phyloP scores from a whole-genome alignment of 129 eudicot genomes.

The Lactuca saligna region DNA sequence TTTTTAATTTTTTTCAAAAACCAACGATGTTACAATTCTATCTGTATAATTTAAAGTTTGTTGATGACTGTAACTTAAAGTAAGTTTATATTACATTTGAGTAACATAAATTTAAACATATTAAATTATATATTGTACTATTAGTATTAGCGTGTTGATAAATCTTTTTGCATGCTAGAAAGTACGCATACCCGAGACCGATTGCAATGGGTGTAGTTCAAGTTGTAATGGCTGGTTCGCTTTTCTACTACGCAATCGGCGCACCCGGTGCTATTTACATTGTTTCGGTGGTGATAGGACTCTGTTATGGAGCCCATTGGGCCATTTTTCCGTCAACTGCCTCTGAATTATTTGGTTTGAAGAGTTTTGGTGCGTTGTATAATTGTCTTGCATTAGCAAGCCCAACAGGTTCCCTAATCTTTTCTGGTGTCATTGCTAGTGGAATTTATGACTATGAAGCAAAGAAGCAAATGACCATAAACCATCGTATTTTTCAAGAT shows the following conservation, averaged over 20 bases:
- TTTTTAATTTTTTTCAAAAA: no score
- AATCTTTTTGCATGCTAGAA: constrained; percentile 30
- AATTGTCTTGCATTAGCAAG: constrained; percentile 56
- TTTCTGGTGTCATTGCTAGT: constrained; percentile 71
- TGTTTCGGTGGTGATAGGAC: constrained; percentile 53
- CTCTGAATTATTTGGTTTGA: constrained; percentile 68
- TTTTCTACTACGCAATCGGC: constrained; percentile 53
- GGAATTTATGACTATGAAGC: constrained; percentile 72
- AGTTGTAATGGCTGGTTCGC: constrained; percentile 54
- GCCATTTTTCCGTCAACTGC: constrained; percentile 77
- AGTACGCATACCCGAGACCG: constrained; percentile 70
- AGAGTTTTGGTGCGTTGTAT: constrained; percentile 63
- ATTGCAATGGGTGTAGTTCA: constrained; percentile 67
- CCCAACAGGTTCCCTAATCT: constrained; percentile 65
- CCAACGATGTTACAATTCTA: no score
- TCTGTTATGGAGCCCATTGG: constrained; percentile 80
- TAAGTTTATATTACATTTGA: no score
- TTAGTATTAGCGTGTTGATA: background rate
- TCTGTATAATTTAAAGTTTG: no score
- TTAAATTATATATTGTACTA: background rate
- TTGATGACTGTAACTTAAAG: no score
- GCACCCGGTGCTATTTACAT: constrained; percentile 54
- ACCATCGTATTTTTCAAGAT: constrained; percentile 1
- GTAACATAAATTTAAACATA: no score
- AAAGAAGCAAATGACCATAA: constrained; percentile 35